A percentile compares a stretch with the other conserved stretches of the same genome.
These are phyloP conservation scores for Xerocomellus chrysenteron DNA, from an alignment of 768 basidiomycete species.

Conservation along the genomic window DNA sequence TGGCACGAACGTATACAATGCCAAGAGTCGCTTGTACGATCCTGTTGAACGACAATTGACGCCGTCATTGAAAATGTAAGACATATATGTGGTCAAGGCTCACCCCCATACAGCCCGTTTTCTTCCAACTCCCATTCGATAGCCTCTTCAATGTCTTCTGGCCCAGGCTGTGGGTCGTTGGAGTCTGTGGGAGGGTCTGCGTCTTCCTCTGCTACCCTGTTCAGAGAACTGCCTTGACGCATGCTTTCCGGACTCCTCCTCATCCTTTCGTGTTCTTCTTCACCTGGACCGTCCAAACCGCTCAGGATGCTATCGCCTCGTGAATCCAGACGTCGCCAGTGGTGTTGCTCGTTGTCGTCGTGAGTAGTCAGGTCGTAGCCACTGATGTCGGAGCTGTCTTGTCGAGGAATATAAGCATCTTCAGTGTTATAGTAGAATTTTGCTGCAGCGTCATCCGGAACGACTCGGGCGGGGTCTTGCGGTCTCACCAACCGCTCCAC, in stretches of 20 bases:
- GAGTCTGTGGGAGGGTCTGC: constrained; percentile 13
- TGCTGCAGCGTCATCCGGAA: constrained; percentile 7
- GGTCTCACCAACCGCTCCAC: constrained; percentile 13
- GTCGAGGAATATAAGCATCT: constrained; percentile 8
- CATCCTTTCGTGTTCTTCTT: constrained; percentile 25
- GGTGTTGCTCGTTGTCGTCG: constrained; percentile 24
- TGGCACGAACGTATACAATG: constrained; percentile 62
- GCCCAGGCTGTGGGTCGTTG: constrained; percentile 17
- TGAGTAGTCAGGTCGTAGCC: constrained; percentile 24
- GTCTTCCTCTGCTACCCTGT: constrained; percentile 41
- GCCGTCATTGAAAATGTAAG: background rate
- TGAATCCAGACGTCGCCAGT: constrained; percentile 33
- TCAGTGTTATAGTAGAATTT: constrained; percentile 12
- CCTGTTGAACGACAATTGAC: constrained; percentile 39
- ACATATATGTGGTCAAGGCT: constrained; percentile 12
- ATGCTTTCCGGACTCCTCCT: constrained; percentile 37
- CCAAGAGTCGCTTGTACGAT: constrained; percentile 55
- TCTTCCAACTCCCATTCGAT: constrained; percentile 48
- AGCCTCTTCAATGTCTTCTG: constrained; percentile 41
- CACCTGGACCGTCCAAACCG: constrained; percentile 26
- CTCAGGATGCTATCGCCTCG: constrained; percentile 34
- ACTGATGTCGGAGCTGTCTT: constrained; percentile 14
- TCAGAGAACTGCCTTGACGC: constrained; percentile 26
- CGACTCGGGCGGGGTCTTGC: constrained; percentile 20
- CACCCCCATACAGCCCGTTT: constrained; percentile 51